Evolutionary conservation across 176 grass and related monocot genomes (phyloP).

Genomic region (Oryza australiensis): DNA sequence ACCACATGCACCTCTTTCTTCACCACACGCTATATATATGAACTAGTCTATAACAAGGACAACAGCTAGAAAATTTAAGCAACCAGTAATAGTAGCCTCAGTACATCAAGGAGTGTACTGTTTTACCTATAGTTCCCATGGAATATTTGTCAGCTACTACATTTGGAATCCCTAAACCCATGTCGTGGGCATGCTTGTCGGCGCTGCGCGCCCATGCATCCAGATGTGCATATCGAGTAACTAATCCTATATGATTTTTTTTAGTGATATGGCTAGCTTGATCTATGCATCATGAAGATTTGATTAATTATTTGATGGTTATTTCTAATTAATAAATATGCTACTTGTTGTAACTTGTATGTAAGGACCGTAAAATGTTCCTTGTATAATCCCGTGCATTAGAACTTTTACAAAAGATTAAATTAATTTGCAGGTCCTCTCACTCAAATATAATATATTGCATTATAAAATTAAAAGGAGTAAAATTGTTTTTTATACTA

Average conservation of each 20-base stretch:
- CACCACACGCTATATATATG: background rate
- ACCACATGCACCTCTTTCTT: background rate
- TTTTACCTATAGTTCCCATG: conserved; percentile 26
- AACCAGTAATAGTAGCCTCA: background rate
- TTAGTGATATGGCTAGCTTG: background rate
- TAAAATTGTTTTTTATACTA: too few relatives aligned
- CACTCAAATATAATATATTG: too few relatives aligned
- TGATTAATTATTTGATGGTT: background rate
- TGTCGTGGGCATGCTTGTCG: conserved; percentile 3
- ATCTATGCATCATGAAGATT: conserved; percentile 12
- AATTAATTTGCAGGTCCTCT: too few relatives aligned
- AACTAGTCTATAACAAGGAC: background rate
- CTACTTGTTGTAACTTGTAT: too few relatives aligned
- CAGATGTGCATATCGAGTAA: background rate
- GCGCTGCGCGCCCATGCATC: background rate
- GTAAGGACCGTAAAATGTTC: too few relatives aligned
- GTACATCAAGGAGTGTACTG: background rate
- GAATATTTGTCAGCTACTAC: conserved; percentile 48
- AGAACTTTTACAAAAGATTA: too few relatives aligned
- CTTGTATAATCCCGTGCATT: too few relatives aligned
- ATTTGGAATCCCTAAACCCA: conserved; percentile 46
- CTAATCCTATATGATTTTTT: background rate
- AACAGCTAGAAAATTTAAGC: background rate
- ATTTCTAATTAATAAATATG: too few relatives aligned
- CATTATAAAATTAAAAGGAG: too few relatives aligned